Evolutionary conservation across 352 stramenopile species (phyloP), one percentile per base, ranked within the genome.

Genomic region (Thraustochytrium sp.): DNA sequence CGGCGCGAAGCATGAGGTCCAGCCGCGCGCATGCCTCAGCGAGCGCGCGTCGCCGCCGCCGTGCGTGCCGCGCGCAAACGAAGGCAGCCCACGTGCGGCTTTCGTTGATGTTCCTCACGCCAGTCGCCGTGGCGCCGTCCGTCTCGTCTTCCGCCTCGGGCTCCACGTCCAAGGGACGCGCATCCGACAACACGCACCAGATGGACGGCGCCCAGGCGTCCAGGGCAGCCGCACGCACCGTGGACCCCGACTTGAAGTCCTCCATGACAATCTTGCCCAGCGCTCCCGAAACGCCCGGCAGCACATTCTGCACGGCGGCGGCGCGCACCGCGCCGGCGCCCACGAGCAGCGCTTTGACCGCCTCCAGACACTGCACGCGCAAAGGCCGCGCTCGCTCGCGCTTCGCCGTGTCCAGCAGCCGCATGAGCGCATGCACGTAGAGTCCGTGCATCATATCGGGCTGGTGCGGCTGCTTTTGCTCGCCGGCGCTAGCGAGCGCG

Each of bases 171-270:
- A 49, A 16, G 0, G 34, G 9, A 21, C 59, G 34, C 0, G 8
- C 8, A 44, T 72, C 59, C 9, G 34, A 44, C 16, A 72, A 31
- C 2, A 72, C 59, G 40, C 59, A 49, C 13, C 59, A 44, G 16
- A 72, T 72, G 11, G 59, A 21, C 13, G 40, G 36, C 8, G 59
- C 23, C 59, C 59, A 72, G 8, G 62, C 62, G 18, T 51, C 62
- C 16, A 54, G 4, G 8, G 62, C 37, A 3, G 37, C 37, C 16
- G n/a, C 62, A 23, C 62, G 29, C 9, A 75, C 62, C 3, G 26
- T 26, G 29, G 62, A 75, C 5, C 62, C 62, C 16, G 46, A 48
- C 26, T 80, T 80, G 31, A 80, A 80, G 37, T 80, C 68, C n/a
- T 46, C 68, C 68, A 63, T 61, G 53, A 80, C 76, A 23, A 80